A percentile compares a stretch with the other conserved stretches of the same genome.
These are phyloP conservation scores for Cytospora piceicola DNA, from an alignment of 2,329 filamentous ascomycete genomes.

Conservation along the genomic window DNA sequence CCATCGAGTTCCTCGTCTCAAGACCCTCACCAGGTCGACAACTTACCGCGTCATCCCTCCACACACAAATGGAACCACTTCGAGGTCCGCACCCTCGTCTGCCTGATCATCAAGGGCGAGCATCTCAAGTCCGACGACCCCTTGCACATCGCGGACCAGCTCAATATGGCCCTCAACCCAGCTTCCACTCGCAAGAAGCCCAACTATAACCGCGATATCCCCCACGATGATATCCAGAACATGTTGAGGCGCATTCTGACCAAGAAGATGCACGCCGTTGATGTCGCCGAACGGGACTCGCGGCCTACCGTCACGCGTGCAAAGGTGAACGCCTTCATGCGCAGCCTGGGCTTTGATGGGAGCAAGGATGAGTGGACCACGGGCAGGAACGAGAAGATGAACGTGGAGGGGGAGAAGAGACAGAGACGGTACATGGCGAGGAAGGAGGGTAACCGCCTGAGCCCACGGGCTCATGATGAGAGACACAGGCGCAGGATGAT, in stretches of 20 bases:
- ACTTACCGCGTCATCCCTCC: not conserved
- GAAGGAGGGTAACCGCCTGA: slow-evolving; percentile 7
- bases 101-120: slow-evolving; percentile 28
- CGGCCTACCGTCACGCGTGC: slow-evolving; percentile 10
- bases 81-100: slow-evolving; percentile 27
- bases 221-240: slow-evolving; percentile 14
- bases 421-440: slow-evolving; percentile 3
- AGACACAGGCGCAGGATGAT: slow-evolving; percentile 13
- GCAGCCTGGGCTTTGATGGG: slow-evolving; percentile 22
- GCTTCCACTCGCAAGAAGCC: not conserved
- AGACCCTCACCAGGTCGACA: not conserved
- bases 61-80: slow-evolving; percentile 23
- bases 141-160: slow-evolving; percentile 23
- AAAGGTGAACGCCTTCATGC: slow-evolving; percentile 26
- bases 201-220: slow-evolving; percentile 24
- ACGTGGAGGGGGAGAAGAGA: slow-evolving; percentile 9
- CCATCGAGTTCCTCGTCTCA: not conserved
- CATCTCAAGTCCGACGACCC: slow-evolving; percentile 12
- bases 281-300: slow-evolving; percentile 4
- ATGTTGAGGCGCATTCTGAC: slow-evolving; percentile 27
- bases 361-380: slow-evolving; percentile 17
- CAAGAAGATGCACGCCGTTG: slow-evolving; percentile 28
- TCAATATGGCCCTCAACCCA: slow-evolving; percentile 29
- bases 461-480: slow-evolving; percentile 10
- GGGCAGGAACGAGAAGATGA: slow-evolving; percentile 1